A percentile compares a stretch with the other conserved stretches of the same genome.
These are phyloP conservation scores for Rhizophlyctis rosea DNA, from an alignment of 192 early-diverging fungal genomes.

Conservation along the genomic window DNA sequence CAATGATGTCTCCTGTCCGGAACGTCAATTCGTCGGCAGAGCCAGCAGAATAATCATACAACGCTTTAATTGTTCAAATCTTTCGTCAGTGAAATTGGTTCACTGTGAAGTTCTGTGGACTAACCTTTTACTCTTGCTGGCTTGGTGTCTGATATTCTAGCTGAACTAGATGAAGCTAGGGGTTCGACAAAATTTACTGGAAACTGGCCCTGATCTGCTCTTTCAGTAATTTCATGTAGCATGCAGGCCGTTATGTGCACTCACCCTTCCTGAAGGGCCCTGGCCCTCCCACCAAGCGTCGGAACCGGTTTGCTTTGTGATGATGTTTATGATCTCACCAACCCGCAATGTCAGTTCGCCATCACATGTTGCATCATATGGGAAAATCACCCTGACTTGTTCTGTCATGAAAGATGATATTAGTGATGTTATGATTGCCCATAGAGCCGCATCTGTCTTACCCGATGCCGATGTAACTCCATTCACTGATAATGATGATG, in stretches of 20 bases:
- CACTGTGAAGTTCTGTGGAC: too few species aligned
- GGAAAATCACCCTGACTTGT: constrained; percentile 57
- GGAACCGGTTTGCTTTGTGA: constrained; percentile 45
- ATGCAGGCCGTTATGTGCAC: too few species aligned
- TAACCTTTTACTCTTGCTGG: too few species aligned
- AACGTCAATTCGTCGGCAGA: constrained; percentile 87
- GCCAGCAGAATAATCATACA: constrained; percentile 87
- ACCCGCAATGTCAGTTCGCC: constrained; percentile 84
- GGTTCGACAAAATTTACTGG: constrained; percentile 89
- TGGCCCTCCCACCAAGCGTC: constrained; percentile 96
- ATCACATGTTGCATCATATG: constrained; percentile 79
- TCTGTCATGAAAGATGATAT: too few species aligned
- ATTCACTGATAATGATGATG: too few species aligned
- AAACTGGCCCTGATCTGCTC: constrained; percentile 83
- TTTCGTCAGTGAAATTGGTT: too few species aligned
- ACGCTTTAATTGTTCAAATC: constrained; percentile 66
- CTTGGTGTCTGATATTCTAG: too few species aligned
- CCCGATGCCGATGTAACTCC: too few species aligned
- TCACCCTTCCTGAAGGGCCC: constrained; percentile 29
- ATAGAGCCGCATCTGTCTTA: too few species aligned
- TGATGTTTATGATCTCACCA: constrained; percentile 40
- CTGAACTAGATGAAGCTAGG: too few species aligned
- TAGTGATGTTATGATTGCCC: too few species aligned
- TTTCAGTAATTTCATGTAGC: too few species aligned
- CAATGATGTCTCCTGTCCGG: constrained; percentile 81